Conservation (phyloP, 805 yeast genomes). For the Metschnikowia similis region DNA sequence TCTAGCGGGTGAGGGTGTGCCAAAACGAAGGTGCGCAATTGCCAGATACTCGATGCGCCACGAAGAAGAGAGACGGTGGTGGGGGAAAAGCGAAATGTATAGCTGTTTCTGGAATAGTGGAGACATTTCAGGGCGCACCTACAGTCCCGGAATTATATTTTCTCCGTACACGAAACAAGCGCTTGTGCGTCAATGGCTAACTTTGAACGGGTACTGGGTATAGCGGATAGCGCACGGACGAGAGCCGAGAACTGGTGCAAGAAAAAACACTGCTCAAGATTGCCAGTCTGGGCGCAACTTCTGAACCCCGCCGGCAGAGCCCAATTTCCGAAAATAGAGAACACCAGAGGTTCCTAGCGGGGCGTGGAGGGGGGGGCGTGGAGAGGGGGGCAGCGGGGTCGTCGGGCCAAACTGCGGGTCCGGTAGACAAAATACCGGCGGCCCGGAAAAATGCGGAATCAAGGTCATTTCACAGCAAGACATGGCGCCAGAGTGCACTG, state of each 20-base stretch:
- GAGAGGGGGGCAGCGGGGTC: too few relatives aligned
- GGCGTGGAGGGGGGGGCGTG: too few relatives aligned
- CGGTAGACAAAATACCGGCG: background rate
- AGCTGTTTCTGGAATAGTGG: conserved; percentile 5
- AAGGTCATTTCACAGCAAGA: background rate
- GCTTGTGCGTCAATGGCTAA: conserved; percentile 1
- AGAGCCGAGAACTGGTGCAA: background rate
- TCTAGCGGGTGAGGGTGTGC: too few relatives aligned
- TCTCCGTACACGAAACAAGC: conserved; percentile 13
- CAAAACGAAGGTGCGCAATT: background rate
- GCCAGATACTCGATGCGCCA: background rate
- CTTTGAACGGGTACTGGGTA: conserved; percentile 2
- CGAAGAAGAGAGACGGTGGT: background rate
- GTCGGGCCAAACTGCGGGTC: too few relatives aligned
- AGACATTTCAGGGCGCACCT: conserved; percentile 8
- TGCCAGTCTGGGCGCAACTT: background rate
- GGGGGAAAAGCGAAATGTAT: background rate
- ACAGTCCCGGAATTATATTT: conserved; percentile 15
- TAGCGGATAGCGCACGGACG: background rate
- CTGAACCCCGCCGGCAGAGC: background rate
- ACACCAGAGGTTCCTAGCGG: background rate
- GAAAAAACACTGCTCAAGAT: background rate
- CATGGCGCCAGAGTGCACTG: background rate
- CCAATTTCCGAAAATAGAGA: background rate
- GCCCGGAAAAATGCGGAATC: background rate